Evolutionary conservation across 352 stramenopile species (phyloP).

Genomic region (Peronosclerospora sorghi): DNA sequence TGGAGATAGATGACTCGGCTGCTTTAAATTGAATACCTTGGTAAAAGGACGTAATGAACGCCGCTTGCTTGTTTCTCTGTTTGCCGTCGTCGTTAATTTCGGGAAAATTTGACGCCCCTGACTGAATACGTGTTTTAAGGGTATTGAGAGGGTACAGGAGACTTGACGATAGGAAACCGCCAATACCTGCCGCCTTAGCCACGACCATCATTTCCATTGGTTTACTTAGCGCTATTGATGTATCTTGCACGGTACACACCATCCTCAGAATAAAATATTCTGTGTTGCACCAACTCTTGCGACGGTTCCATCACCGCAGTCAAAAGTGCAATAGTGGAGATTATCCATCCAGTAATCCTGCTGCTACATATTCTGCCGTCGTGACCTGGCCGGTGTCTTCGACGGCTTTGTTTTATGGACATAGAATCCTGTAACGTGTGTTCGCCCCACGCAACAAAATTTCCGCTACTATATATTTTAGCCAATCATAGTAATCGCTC

Average conservation of each 20-base stretch:
- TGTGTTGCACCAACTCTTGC: slow-evolving; percentile 40
- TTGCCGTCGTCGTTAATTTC: slow-evolving; percentile 23
- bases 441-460: neutral
- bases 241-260: too few species aligned
- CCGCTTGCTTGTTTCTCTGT: too few species aligned
- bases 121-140: too few species aligned
- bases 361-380: slow-evolving; percentile 4
- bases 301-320: slow-evolving; percentile 1
- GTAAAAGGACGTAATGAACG: slow-evolving; percentile 57
- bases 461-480: too few species aligned
- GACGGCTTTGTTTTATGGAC: neutral
- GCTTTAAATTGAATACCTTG: too few species aligned
- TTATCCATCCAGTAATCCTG: slow-evolving; percentile 5
- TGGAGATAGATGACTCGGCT: slow-evolving; percentile 73
- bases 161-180: slow-evolving; percentile 67
- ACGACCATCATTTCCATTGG: slow-evolving; percentile 74
- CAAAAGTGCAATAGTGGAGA: slow-evolving; percentile 1
- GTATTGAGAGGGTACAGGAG: too few species aligned
- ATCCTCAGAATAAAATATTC: too few species aligned
- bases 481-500: too few species aligned
- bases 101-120: slow-evolving; percentile 36
- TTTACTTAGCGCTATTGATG: slow-evolving; percentile 58
- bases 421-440: neutral
- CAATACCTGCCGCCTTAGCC: slow-evolving; percentile 61
- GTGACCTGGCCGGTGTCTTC: neutral